A percentile compares a stretch with the other conserved stretches of the same genome.
Evolutionary conservation across 1,139 yeast genomes (phyloP).

Genomic region (Yamadazyma conglobata): DNA sequence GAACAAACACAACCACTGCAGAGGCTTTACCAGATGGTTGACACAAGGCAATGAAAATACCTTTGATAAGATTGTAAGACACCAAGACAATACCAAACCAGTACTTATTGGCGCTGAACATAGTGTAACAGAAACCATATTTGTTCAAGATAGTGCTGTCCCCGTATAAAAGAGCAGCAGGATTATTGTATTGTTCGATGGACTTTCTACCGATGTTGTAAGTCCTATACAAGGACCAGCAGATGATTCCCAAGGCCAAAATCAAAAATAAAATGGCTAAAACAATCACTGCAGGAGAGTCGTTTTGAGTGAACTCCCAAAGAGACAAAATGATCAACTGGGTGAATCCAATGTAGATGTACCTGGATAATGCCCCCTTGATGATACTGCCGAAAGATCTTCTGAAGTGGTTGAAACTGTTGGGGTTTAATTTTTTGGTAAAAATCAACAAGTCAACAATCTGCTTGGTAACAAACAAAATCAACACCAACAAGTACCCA

Average conservation of each 20-base stretch:
- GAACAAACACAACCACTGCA: slow-evolving; percentile 58
- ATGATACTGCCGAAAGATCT: slow-evolving; percentile 51
- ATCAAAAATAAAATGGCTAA: slow-evolving; percentile 62
- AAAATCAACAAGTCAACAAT: slow-evolving; percentile 43
- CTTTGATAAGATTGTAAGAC: slow-evolving; percentile 53
- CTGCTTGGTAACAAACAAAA: slow-evolving; percentile 53
- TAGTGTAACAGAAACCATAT: slow-evolving; percentile 78
- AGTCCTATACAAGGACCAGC: slow-evolving; percentile 61
- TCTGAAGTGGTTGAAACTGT: slow-evolving; percentile 48
- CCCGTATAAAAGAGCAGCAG: slow-evolving; percentile 77
- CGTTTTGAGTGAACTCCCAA: slow-evolving; percentile 70
- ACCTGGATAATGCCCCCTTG: slow-evolving; percentile 68
- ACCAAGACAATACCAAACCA: slow-evolving; percentile 70
- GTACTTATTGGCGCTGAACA: slow-evolving; percentile 70
- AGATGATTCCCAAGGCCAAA: slow-evolving; percentile 51
- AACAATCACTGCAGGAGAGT: slow-evolving; percentile 73
- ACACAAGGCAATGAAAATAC: slow-evolving; percentile 63
- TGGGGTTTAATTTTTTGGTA: slow-evolving; percentile 44
- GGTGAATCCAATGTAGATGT: slow-evolving; percentile 71
- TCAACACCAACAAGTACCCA: slow-evolving; percentile 48
- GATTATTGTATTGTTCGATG: slow-evolving; percentile 52
- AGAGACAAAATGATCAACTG: slow-evolving; percentile 66
- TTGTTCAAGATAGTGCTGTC: slow-evolving; percentile 60
- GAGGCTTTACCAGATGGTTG: slow-evolving; percentile 72
- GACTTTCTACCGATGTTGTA: slow-evolving; percentile 55